A percentile compares a stretch with the other conserved stretches of the same genome.
phyloP scores from a whole-genome alignment of 2,329 filamentous ascomycete genomes.

The Xylaria hypoxylon region DNA sequence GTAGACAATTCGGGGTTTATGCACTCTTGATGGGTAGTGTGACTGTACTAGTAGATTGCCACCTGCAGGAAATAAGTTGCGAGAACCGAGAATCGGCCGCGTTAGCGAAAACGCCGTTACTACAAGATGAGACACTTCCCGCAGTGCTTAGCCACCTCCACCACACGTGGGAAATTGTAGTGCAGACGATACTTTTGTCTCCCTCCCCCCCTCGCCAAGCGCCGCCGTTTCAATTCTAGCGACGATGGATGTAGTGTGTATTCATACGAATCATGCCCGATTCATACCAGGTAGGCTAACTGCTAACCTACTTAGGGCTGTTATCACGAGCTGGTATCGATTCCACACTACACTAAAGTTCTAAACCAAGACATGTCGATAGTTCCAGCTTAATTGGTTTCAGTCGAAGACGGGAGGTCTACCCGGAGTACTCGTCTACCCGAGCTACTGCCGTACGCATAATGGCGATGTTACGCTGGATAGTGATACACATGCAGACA shows the following conservation, averaged over 20 bases:
- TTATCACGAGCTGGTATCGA: not conserved
- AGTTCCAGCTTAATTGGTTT: constrained; percentile 5
- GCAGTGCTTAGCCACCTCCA: constrained; percentile 8
- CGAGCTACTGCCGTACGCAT: no score
- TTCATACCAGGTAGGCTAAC: not conserved
- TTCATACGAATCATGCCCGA: no score
- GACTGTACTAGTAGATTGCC: not conserved
- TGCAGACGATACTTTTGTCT: no score
- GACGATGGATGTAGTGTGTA: no score
- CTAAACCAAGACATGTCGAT: not conserved
- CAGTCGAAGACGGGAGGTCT: not conserved
- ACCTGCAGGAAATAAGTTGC: not conserved
- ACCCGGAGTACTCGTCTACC: no score
- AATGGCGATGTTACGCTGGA: constrained; percentile 20
- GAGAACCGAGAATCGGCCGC: not conserved
- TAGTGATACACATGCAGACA: constrained; percentile 9
- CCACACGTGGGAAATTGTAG: not conserved
- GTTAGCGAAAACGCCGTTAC: not conserved
- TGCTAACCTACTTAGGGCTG: no score
- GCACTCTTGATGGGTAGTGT: not conserved
- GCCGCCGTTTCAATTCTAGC: no score
- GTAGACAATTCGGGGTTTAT: not conserved
- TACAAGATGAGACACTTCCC: constrained; percentile 9
- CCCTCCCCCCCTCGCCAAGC: no score
- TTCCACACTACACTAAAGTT: not conserved